phyloP scores from a whole-genome alignment of 192 early-diverging fungal genomes.

The Lobosporangium transversale region DNA sequence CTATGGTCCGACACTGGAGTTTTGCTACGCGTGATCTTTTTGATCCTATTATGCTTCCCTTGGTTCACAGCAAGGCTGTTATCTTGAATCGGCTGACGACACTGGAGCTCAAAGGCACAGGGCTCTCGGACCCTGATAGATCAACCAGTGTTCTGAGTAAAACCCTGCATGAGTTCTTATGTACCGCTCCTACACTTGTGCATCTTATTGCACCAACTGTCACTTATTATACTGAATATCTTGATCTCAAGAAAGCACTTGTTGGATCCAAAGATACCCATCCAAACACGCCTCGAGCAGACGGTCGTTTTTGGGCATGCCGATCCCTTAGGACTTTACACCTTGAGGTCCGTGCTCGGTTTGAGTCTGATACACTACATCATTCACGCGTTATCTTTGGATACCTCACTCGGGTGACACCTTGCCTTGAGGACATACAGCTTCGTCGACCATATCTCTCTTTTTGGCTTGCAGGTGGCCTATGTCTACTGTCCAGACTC shows the following conservation, averaged over 20 bases:
- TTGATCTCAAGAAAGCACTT: slow-evolving; percentile 11
- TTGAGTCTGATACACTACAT: slow-evolving; percentile 15
- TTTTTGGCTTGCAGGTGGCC: slow-evolving; percentile 12
- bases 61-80: neutral
- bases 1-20: slow-evolving; percentile 14
- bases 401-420: slow-evolving; percentile 12
- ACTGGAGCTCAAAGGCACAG: slow-evolving; percentile 5
- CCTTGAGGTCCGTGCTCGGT: slow-evolving; percentile 13
- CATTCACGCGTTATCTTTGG: slow-evolving; percentile 23
- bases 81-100: slow-evolving; percentile 6
- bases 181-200: slow-evolving; percentile 17
- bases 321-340: slow-evolving; percentile 10
- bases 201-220: slow-evolving; percentile 18
- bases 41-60: neutral
- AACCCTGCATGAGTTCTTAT: slow-evolving; percentile 11
- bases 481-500: slow-evolving; percentile 12
- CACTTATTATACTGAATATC: slow-evolving; percentile 21
- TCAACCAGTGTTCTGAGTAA: slow-evolving; percentile 11
- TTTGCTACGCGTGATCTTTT: slow-evolving; percentile 11
- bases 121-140: slow-evolving; percentile 9
- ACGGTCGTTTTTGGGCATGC: slow-evolving; percentile 22
- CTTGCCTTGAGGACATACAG: slow-evolving; percentile 7
- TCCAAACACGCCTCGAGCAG: slow-evolving; percentile 13
- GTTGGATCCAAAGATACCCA: slow-evolving; percentile 22
- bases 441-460: slow-evolving; percentile 10